Conservation (phyloP, 352 stramenopile species). For the Globisporangium paroecandrum region DNA sequence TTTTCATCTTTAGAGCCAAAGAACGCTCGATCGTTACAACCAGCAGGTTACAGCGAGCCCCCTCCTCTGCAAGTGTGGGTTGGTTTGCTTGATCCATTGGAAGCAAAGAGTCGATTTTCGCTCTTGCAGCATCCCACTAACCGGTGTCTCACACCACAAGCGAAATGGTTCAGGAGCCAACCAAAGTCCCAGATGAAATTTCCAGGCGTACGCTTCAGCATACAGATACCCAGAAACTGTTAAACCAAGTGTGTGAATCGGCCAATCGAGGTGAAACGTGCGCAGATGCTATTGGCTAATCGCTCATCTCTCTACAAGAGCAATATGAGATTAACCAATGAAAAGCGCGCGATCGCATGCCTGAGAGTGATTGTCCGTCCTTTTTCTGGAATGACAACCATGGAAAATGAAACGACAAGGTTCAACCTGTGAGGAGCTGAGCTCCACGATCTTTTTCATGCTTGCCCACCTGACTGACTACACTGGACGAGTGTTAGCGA, state of each 20-base stretch:
- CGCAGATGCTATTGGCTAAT: background rate
- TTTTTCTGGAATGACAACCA: slow-evolving; percentile 1
- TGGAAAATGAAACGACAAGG: background rate
- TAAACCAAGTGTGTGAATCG: background rate
- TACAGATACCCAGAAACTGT: background rate
- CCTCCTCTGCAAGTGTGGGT: no score
- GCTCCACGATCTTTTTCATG: background rate
- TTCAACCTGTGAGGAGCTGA: background rate
- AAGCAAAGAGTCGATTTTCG: background rate
- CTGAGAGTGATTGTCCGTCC: background rate
- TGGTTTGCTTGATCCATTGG: background rate
- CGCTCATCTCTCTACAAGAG: background rate
- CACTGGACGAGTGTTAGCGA: background rate
- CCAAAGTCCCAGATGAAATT: background rate
- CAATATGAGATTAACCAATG: slow-evolving; percentile 3
- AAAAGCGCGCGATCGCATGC: background rate
- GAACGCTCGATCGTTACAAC: no score
- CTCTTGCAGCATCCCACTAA: background rate
- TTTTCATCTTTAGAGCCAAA: no score
- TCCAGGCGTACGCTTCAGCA: background rate
- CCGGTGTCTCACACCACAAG: background rate
- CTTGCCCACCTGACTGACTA: background rate
- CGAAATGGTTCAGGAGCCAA: background rate
- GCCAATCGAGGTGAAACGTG: background rate
- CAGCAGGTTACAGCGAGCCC: no score